Evolutionary conservation across 2,329 filamentous ascomycete genomes (phyloP), one percentile per base, ranked within the genome.

Genomic region (Didymosphaeria variabile): DNA sequence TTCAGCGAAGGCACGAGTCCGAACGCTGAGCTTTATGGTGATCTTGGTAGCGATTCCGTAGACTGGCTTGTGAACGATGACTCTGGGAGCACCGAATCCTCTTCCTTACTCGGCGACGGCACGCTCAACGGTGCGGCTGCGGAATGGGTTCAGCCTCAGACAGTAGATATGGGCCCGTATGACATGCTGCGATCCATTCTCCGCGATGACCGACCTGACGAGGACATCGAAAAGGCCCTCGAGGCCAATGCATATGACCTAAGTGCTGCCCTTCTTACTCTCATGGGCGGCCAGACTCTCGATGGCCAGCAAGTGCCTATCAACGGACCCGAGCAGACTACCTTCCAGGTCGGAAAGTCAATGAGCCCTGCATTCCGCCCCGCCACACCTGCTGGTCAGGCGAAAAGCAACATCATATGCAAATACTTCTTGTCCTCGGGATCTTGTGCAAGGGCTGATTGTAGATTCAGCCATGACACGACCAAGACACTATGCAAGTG

Each of bases 401-500:
- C 90, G 69, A 94, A 93, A 77, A 93, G 91, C 65, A 91, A 93
- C 29, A 90, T 97, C 42, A 92, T 98, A 45, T 99, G 95, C 86
- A 97, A 97, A 80, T 99, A 98, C 79, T 98, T 93, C 84, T 84
- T 99, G 65, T 94, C 94, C 10, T 96, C 91, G 8, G 95, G 95
- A n/a, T 92, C 95, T 78, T 99, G 95, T 77, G 88, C 97, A 56
- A 89, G 95, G 61, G 94, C 94, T 62, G 95, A 99, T 79, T 99
- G 95, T 78, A 90, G 94, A 60, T 99, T 98, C 79, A 97, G 94
- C 69, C 95, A 99, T 79, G 94, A 99, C 77, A 86, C 97, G 47
- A 97, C 92, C 75, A 96, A 92, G 74, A 95, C 97, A 72, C 87
- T 99, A 64, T 99, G 95, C 94, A 98, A 98, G 92, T 96, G 84